Base-by-base conservation (phyloP, 2,329 filamentous ascomycete genomes). In the Fusarium stilboides region DNA sequence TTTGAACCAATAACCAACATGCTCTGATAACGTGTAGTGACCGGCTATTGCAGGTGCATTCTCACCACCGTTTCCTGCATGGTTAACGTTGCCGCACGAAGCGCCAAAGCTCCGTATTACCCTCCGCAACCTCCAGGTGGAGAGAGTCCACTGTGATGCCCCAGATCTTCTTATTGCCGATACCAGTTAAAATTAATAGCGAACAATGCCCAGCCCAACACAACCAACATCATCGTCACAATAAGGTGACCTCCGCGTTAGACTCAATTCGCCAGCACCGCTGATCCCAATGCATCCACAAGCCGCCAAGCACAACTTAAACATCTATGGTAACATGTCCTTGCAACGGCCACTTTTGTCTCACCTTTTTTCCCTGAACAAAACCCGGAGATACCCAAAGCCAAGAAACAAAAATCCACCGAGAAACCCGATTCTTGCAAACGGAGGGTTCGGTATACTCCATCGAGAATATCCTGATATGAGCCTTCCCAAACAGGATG, bases 371-470 rank as follows among this genome's bases (percentile, higher is more conserved):
- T 13, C 28, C 28, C 28, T 31, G 10, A 19, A 8, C 15, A 57
- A 57, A 57, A 8, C 54, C 15, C 24, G 55, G 55, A 15, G 47
- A 55, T n/a, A n/a, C 10, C 14, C 37, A n/a, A 12, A 31, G 43
- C 54, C 49, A 55, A 9, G n/a, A 8, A 28, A 22, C 47, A 36
- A 36, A n/a, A 55, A 37, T 14, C 19, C 49, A 55, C 34, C 37
- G 55, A 37, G 26, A 44, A 47, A 55, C 55, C 55, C 49, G 44
- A 55, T 55, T 37, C 28, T 49, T 34, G 9, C 1, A 57, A 24
- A 47, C 49, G 55, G 55, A 24, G 37, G 55, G 37, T 31, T 49
- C 28, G 8, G 34, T 5, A 20, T 19, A 47, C 44, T 34, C 33
- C 46, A 49, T 15, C 6, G 6, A 24, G 10, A 37, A 10, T 15